These are phyloP conservation scores for Paraleonurus japonicus DNA, from an alignment of 257 asterid species.

Conservation along the genomic window DNA sequence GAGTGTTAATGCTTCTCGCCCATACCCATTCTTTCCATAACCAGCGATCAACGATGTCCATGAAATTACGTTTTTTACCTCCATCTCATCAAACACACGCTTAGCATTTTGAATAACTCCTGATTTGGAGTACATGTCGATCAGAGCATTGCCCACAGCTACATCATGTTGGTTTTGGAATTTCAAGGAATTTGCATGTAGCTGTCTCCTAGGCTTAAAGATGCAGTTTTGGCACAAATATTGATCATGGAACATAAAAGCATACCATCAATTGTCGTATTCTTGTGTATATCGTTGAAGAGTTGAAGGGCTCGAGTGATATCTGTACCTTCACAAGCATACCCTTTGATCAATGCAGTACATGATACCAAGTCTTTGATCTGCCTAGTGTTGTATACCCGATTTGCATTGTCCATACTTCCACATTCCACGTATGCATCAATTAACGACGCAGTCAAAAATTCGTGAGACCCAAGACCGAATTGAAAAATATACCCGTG, in stretches of 20 bases:
- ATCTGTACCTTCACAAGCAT: constrained; percentile 39
- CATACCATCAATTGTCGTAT: constrained; percentile 32
- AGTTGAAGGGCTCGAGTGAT: constrained; percentile 32
- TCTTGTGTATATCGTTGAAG: constrained; percentile 33
- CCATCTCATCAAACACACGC: constrained; percentile 47
- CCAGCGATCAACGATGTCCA: constrained; percentile 63
- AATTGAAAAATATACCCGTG: constrained; percentile 43
- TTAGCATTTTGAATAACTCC: constrained; percentile 50
- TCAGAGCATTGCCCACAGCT: constrained; percentile 44
- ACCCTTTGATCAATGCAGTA: constrained; percentile 58
- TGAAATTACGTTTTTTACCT: constrained; percentile 45
- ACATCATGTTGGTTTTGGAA: constrained; percentile 29
- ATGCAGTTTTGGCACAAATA: constrained; percentile 46
- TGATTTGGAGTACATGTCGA: constrained; percentile 67
- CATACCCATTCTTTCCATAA: constrained; percentile 46
- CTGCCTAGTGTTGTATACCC: constrained; percentile 38
- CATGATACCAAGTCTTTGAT: constrained; percentile 48
- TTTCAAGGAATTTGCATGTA: constrained; percentile 41
- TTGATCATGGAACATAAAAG: constrained; percentile 50
- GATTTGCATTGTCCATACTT: constrained; percentile 38
- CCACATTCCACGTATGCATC: constrained; percentile 56
- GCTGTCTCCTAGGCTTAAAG: constrained; percentile 42
- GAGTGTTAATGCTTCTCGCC: constrained; percentile 42
- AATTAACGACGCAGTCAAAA: constrained; percentile 39
- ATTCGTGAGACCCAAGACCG: constrained; percentile 38